Evolutionary conservation across 352 stramenopile genomes (phyloP).

Genomic region (Blastocystis sp.): DNA sequence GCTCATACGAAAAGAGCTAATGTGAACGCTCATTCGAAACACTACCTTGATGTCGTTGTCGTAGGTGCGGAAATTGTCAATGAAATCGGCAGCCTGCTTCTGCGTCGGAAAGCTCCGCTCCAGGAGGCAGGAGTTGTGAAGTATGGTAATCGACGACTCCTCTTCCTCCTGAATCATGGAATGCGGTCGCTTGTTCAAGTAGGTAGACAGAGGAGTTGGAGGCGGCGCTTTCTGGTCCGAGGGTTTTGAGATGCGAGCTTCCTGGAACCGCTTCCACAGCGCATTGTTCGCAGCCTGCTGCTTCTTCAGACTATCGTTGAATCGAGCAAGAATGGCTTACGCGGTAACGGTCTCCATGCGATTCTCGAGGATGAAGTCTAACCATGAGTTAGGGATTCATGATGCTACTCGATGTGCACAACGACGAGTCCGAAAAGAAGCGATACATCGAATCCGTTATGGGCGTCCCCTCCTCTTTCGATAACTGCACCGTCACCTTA

Average conservation of each 20-base stretch:
- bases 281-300: not conserved
- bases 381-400: not conserved
- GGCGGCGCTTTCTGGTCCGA: constrained; percentile 1
- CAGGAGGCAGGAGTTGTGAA: not conserved
- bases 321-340: not conserved
- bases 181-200: constrained; percentile 1
- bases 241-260: not conserved
- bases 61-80: constrained; percentile 43
- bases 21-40: not conserved
- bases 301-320: constrained; percentile 3
- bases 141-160: not conserved
- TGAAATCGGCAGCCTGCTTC: constrained; percentile 49
- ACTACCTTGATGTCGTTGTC: constrained; percentile 58
- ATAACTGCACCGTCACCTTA: constrained; percentile 40
- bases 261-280: not conserved
- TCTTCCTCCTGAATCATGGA: not conserved
- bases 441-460: not conserved
- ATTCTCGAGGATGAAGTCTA: constrained; percentile 48
- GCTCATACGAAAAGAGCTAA: constrained; percentile 65
- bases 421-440: not conserved
- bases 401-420: not conserved
- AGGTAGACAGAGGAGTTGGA: not conserved
- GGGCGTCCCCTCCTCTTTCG: not conserved
- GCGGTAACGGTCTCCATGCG: constrained; percentile 7
- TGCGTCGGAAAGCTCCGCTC: constrained; percentile 38